Evolutionary conservation across 345 rosid genomes (phyloP), one percentile per base, ranked within the genome.

Genomic region (Gossypium turneri): DNA sequence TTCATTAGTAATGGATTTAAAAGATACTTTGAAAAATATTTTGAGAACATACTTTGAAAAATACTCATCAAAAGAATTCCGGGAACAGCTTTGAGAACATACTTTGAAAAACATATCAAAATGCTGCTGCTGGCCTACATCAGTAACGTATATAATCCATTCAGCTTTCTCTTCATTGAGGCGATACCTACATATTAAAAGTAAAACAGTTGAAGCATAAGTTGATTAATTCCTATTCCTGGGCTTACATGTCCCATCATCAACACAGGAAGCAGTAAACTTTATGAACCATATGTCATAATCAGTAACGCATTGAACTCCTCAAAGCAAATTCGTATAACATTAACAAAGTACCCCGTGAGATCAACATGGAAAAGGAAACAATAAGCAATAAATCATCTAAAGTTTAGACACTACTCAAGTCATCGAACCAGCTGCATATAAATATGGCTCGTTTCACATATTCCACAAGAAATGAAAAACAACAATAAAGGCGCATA

Each of bases 91-190:
- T 22, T 62, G 27, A 72, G 67, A 68, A 80, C 94, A 63, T 81
- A 93, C 99, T 80, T 87, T 90, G 86, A 93, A 95, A 44, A 91
- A 71, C 97, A 93, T 95, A 68, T 89, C 89, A 76, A 93, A 95
- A 78, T 95, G 99, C 77, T 88, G 92, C 79, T 92, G 91, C 86
- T 95, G 99, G 76, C 98, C 99, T 74, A 90, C 97, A 90, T 95
- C 99, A 48, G 99, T 95, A 65, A 93, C 90, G 82, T 95, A 95
- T 72, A 91, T 88, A 67, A 95, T 93, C 99, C 97, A 91, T 73
- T 93, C 96, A 73, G 94, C 99, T 83, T 86, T 91, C 85, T 95
- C 99, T 82, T 88, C 93, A 75, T 90, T 91, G 34, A 93, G 88
- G 70, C 99, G 96, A 80, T 93, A 95, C 99, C 98, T 95, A 66